Conservation (phyloP, 495 filamentous ascomycete species). For the Aspergillus kassunensis region DNA sequence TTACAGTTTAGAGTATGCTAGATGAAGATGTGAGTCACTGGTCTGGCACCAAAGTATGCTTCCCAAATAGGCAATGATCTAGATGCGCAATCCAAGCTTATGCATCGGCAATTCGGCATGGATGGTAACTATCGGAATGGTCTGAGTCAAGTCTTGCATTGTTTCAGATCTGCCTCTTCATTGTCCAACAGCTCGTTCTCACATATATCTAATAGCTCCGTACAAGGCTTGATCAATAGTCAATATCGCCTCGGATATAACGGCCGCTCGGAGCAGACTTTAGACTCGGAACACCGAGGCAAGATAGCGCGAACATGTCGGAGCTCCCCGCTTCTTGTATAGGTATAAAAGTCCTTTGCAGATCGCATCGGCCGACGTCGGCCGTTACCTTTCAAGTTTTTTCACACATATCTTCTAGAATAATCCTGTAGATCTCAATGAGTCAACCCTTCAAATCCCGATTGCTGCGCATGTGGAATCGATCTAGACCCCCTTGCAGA, state of each 20-base stretch:
- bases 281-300: neutral
- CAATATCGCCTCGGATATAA: conserved; percentile 2
- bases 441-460: neutral
- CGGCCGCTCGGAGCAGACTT: neutral
- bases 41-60: neutral
- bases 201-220: too few species aligned
- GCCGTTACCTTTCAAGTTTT: neutral
- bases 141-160: too few species aligned
- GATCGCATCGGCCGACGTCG: conserved; percentile 4
- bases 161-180: too few species aligned
- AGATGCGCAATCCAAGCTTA: too few species aligned
- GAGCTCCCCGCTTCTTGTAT: neutral
- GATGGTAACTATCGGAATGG: too few species aligned
- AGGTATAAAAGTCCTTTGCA: neutral
- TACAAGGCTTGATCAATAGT: too few species aligned
- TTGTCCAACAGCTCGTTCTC: too few species aligned
- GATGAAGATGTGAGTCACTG: too few species aligned
- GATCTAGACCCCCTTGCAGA: conserved; percentile 1
- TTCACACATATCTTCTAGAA: too few species aligned
- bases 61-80: conserved; percentile 2
- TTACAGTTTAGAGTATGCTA: neutral
- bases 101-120: too few species aligned
- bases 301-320: neutral
- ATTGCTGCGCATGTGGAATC: neutral
- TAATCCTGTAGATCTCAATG: too few species aligned